Evolutionary conservation across 2,329 filamentous ascomycete genomes (phyloP).

Genomic region (Uncinocarpus reesii): DNA sequence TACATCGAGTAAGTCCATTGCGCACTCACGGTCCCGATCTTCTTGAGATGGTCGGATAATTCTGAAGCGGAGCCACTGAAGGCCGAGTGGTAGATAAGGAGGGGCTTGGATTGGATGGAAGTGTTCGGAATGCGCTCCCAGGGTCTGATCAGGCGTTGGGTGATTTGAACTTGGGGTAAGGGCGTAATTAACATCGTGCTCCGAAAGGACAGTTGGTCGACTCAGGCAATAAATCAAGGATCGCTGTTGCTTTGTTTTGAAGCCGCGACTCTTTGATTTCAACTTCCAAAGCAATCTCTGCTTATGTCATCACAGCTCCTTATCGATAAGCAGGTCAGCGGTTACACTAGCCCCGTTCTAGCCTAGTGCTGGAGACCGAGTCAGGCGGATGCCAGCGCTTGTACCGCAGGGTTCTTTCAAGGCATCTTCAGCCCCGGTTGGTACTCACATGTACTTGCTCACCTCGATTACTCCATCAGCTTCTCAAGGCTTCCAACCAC

Average conservation of each 20-base stretch:
- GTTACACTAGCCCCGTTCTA: not conserved
- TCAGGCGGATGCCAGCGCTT: not conserved
- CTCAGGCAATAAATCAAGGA: too few relatives aligned
- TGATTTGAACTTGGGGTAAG: conserved; percentile 46
- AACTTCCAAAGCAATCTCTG: not conserved
- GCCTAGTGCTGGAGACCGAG: conserved; percentile 1
- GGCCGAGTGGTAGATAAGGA: conserved; percentile 55
- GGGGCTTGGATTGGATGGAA: conserved; percentile 51
- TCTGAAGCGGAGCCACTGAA: conserved; percentile 43
- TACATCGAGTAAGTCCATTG: conserved; percentile 65
- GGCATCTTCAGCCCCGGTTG: not conserved
- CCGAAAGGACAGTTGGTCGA: too few relatives aligned
- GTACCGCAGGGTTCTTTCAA: not conserved
- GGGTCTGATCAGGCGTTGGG: conserved; percentile 49
- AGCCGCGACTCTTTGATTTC: not conserved
- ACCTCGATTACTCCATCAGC: conserved; percentile 7
- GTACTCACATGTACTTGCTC: conserved; percentile 2
- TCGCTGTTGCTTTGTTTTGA: not conserved
- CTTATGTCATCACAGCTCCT: not conserved
- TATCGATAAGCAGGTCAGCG: conserved; percentile 8
- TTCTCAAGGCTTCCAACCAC: conserved; percentile 3
- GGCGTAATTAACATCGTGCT: conserved; percentile 30
- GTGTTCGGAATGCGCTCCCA: conserved; percentile 54
- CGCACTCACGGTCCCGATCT: conserved; percentile 47
- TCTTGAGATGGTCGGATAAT: conserved; percentile 48